phyloP scores from a whole-genome alignment of 306 rosid genomes.

The Nissolia schottii region DNA sequence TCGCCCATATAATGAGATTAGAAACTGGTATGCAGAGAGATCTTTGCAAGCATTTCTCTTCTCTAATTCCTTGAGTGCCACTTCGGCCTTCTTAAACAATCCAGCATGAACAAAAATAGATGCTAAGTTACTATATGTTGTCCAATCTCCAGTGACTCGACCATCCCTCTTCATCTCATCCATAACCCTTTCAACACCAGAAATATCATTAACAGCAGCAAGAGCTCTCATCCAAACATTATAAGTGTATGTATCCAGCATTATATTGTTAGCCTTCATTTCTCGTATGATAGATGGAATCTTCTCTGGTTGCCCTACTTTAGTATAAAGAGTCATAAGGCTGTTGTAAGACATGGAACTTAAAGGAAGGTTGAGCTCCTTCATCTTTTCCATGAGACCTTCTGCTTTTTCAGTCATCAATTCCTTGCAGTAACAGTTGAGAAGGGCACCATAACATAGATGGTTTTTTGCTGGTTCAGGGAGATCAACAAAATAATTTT shows the following conservation, averaged over 20 bases:
- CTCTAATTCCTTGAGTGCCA: slow-evolving; percentile 80
- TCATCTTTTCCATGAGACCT: slow-evolving; percentile 79
- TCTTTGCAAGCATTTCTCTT: slow-evolving; percentile 56
- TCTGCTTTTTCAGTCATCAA: slow-evolving; percentile 75
- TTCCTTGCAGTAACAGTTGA: slow-evolving; percentile 94
- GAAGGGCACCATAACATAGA: slow-evolving; percentile 77
- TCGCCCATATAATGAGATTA: slow-evolving; percentile 73
- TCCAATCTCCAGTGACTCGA: slow-evolving; percentile 72
- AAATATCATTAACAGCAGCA: slow-evolving; percentile 70
- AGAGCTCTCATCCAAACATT: slow-evolving; percentile 87
- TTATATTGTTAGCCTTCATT: slow-evolving; percentile 59
- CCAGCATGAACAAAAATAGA: slow-evolving; percentile 71
- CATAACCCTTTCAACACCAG: slow-evolving; percentile 77
- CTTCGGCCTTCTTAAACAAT: slow-evolving; percentile 64
- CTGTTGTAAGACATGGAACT: slow-evolving; percentile 71
- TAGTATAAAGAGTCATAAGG: slow-evolving; percentile 80
- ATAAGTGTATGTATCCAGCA: slow-evolving; percentile 63
- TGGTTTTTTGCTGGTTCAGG: slow-evolving; percentile 76
- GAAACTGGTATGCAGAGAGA: slow-evolving; percentile 72
- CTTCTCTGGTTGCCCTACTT: slow-evolving; percentile 55
- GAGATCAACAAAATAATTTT: slow-evolving; percentile 64
- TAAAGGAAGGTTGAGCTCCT: slow-evolving; percentile 72
- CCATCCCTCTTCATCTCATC: slow-evolving; percentile 92
- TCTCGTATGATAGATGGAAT: slow-evolving; percentile 64
- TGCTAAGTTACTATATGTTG: slow-evolving; percentile 83